Conservation (phyloP, 2,329 filamentous ascomycete genomes). For the Trichoderma sp. region DNA sequence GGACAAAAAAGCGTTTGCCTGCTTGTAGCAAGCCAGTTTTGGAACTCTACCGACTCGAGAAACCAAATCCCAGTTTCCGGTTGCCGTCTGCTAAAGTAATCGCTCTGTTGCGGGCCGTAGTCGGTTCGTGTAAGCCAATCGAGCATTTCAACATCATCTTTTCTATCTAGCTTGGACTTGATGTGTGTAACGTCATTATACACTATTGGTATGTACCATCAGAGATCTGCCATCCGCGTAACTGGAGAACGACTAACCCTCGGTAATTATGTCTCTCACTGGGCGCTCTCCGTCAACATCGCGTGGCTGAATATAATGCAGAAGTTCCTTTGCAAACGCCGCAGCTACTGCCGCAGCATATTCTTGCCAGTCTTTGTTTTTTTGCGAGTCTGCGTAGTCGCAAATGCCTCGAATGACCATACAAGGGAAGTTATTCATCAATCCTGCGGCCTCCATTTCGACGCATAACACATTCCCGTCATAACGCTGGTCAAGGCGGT, state of each 20-base stretch:
- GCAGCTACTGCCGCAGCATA: not conserved
- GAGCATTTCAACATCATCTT: conserved; percentile 24
- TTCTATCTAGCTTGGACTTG: not conserved
- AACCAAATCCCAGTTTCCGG: conserved; percentile 46
- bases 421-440: conserved; percentile 11
- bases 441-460: conserved; percentile 13
- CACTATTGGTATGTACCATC: not conserved
- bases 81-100: conserved; percentile 37
- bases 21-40: conserved; percentile 29
- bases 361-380: not conserved
- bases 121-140: conserved; percentile 41
- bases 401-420: conserved; percentile 7
- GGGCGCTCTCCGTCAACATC: not conserved
- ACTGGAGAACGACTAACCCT: not conserved
- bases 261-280: not conserved
- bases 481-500: not conserved
- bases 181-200: not conserved
- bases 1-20: conserved; percentile 42
- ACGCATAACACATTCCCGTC: not conserved
- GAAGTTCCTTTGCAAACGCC: conserved; percentile 1
- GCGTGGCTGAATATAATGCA: not conserved
- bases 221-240: not conserved
- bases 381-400: conserved; percentile 11
- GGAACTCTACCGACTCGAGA: conserved; percentile 37
- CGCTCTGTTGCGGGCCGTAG: conserved; percentile 38